phyloP scores from a whole-genome alignment of 805 yeast species.

The Ogataea ramenticola region DNA sequence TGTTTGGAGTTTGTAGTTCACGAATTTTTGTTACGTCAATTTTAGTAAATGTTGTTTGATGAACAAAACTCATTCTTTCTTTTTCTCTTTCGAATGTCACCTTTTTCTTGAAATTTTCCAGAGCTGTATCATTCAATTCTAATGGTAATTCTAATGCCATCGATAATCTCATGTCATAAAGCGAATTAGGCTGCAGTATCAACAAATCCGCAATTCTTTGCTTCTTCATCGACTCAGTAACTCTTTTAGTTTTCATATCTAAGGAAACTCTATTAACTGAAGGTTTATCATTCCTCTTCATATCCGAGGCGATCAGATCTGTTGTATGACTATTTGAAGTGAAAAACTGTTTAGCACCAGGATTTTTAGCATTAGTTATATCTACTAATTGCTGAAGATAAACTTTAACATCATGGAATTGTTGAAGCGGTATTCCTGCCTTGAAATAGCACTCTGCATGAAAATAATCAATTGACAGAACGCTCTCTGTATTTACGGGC shows the following conservation, averaged over 20 bases:
- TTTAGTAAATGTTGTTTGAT: slow-evolving; percentile 64
- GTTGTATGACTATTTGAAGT: slow-evolving; percentile 54
- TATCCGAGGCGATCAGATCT: slow-evolving; percentile 57
- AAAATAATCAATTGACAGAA: slow-evolving; percentile 43
- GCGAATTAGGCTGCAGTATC: slow-evolving; percentile 67
- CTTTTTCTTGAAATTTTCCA: slow-evolving; percentile 46
- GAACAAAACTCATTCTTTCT: slow-evolving; percentile 65
- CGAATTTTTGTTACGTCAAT: slow-evolving; percentile 64
- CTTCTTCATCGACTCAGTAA: slow-evolving; percentile 64
- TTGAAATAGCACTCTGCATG: slow-evolving; percentile 49
- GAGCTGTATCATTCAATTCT: slow-evolving; percentile 41
- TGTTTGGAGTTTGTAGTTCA: slow-evolving; percentile 17
- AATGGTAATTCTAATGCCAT: slow-evolving; percentile 73
- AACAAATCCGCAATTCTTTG: slow-evolving; percentile 65
- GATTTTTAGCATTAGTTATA: slow-evolving; percentile 37
- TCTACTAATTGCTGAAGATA: slow-evolving; percentile 50
- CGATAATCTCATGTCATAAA: slow-evolving; percentile 71
- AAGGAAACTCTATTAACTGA: slow-evolving; percentile 57
- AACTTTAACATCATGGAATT: slow-evolving; percentile 49
- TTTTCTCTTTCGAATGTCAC: slow-evolving; percentile 54
- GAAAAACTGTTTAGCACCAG: slow-evolving; percentile 40
- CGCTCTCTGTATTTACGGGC: slow-evolving; percentile 63
- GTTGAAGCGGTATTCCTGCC: slow-evolving; percentile 57
- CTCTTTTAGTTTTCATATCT: slow-evolving; percentile 61
- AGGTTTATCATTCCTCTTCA: slow-evolving; percentile 59